A percentile compares a stretch with the other conserved stretches of the same genome.
Evolutionary conservation across 2,329 filamentous ascomycete genomes (phyloP).

Genomic region (Furcasterigmium sp.): DNA sequence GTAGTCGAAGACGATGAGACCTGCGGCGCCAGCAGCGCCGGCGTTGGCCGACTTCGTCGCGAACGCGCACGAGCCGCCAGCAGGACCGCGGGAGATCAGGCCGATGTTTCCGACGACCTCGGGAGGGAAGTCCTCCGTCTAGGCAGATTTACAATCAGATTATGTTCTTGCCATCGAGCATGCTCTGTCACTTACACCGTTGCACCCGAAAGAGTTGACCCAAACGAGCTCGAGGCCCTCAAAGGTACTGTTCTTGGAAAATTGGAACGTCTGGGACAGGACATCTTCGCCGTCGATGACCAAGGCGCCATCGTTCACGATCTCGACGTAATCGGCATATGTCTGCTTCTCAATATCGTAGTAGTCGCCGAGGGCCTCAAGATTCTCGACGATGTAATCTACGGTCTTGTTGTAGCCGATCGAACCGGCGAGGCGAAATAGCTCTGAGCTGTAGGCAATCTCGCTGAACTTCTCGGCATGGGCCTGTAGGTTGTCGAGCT

Average conservation of each 20-base stretch:
- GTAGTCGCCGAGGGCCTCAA: constrained; percentile 25
- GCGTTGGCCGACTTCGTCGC: constrained; percentile 49
- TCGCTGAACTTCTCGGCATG: constrained; percentile 22
- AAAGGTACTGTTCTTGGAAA: constrained; percentile 32
- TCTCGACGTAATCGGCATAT: constrained; percentile 18
- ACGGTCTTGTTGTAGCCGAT: constrained; percentile 26
- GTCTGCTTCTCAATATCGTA: constrained; percentile 24
- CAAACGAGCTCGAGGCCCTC: constrained; percentile 30
- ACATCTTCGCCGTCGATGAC: constrained; percentile 15
- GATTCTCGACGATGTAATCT: constrained; percentile 25
- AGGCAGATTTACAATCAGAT: too few relatives aligned
- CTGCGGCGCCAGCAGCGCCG: constrained; percentile 46
- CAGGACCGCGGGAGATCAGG: constrained; percentile 46
- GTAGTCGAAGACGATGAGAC: constrained; percentile 55
- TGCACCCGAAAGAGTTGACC: constrained; percentile 45
- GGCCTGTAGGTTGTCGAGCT: constrained; percentile 18
- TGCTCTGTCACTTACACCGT: constrained; percentile 13
- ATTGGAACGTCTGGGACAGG: constrained; percentile 15
- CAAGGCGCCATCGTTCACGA: constrained; percentile 14
- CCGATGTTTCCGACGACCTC: constrained; percentile 45
- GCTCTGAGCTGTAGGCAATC: constrained; percentile 21
- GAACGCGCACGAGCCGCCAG: constrained; percentile 40
- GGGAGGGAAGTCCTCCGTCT: constrained; percentile 38
- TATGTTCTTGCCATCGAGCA: neutral
- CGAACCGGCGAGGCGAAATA: constrained; percentile 26